Base-by-base conservation (phyloP, 495 filamentous ascomycete genomes). In the Arthonia radiata region DNA sequence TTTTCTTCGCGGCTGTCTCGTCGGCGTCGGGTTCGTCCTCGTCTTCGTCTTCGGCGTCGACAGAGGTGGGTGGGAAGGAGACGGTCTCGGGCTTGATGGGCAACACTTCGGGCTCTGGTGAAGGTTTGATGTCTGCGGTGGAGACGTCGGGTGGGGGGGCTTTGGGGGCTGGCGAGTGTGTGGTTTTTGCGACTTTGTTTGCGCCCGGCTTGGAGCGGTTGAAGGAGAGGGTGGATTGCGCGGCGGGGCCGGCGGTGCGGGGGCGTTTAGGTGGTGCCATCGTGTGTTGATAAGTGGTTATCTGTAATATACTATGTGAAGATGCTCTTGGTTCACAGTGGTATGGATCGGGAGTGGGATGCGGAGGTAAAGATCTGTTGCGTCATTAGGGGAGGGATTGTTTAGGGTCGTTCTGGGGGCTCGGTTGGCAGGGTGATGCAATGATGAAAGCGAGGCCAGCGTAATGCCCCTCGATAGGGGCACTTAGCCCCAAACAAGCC, bases 171-270 rank as follows among this genome's bases (percentile, higher is more conserved):
- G 15, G 42, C 37, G 17, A n/a, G n/a, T n/a, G n/a, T n/a, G 56
- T 48, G 12, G 69, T 52, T 48, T 91, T 91, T 39, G 74, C 80
- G 32, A 89, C 64, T 44, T 67, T 63, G 48, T 58, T 49, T n/a
- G n/a, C n/a, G n/a, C n/a, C n/a, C 23, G 59, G 52, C 27, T 53
- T 56, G 42, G n/a, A n/a, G n/a, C 65, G 52, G 47, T 62, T 53
- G 51, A 91, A 90, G 32, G 70, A 67, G 34, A 91, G 62, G 10
- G 67, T 81, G 2, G 68, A 54, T 43, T 92, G 81, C 27, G 48
- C 37, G 27, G 54, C 39, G 24, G 50, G 44, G 25, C 52, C 46
- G 31, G 46, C 41, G 37, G 59, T 55, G 31, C 49, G 46, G 41
- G 67, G 63, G 43, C 72, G 67, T 32, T 69, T 67, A 17, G 67